Base-by-base conservation (phyloP, 306 rosid genomes). In the Arachis stenosperma region DNA sequence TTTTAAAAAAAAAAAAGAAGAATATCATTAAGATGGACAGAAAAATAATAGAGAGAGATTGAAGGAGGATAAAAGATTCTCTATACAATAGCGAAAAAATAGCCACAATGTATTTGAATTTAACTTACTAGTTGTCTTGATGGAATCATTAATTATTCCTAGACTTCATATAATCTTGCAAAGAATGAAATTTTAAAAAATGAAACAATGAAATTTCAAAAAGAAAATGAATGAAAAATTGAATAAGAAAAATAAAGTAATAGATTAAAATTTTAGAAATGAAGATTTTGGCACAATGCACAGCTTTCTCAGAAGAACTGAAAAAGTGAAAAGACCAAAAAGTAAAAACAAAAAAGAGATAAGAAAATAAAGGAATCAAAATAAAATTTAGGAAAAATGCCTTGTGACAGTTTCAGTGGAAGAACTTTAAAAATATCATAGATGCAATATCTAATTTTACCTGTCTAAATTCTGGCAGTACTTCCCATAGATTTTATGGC, bases 381-480 rank as follows among this genome's bases (percentile, higher is more conserved):
- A 51, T n/a, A 51, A 51, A 51, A 13, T 51, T 5, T 51, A 51
- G 56, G 56, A 6, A n/a, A 51, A 51, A 10, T 48, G 15, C 53
- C 7, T 12, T 51, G 56, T 12, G 22, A 51, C 22, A 13, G 5
- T 22, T 12, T 51, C 2, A 13, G 6, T n/a, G 3, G 56, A 51
- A 51, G 17, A 51, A 51, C 56, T 51, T 51, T 51, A 51, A 51
- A 51, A 51, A 12, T 48, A 9, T 12, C 8, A 51, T 51, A 51
- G 56, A 51, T 58, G 79, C 67, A 66, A 56, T 62, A 80, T 68
- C 50, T 59, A 81, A 71, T 15, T 59, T 61, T 81, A 94, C 99
- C 97, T 89, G 86, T 94, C 86, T 61, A 86, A 86, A 73, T 88
- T 81, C 80, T 79, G 85, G 82, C 86, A 89, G 48, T 75, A 78